A percentile compares a stretch with the other conserved stretches of the same genome.
phyloP scores from a whole-genome alignment of 2,329 filamentous ascomycete species.

The Colletotrichum australisinense region DNA sequence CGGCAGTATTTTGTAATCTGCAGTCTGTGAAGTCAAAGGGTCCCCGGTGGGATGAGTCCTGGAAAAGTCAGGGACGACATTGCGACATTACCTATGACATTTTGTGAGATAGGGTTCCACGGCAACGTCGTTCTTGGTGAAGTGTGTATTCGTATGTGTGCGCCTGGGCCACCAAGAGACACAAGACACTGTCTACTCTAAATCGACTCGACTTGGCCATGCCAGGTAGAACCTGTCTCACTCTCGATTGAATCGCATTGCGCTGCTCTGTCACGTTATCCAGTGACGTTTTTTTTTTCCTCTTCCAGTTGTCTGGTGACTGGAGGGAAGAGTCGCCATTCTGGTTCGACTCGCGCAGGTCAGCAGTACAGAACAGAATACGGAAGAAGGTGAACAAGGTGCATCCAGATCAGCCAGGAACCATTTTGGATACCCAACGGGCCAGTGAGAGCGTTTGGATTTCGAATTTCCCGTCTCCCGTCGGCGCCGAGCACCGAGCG shows the following conservation, averaged over 20 bases:
- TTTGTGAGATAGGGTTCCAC: neutral
- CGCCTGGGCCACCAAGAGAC: neutral
- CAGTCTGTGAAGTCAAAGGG: neutral
- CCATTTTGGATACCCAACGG: neutral
- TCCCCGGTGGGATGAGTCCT: neutral
- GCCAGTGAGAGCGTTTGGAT: neutral
- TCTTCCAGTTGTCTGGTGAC: neutral
- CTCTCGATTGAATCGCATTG: neutral
- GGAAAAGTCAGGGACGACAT: conserved; percentile 1
- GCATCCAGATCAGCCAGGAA: neutral
- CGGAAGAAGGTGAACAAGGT: neutral
- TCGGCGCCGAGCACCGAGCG: conserved; percentile 17
- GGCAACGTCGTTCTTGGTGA: conserved; percentile 14
- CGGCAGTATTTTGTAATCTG: neutral
- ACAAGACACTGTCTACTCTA: neutral
- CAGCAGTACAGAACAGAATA: neutral
- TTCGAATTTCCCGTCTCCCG: neutral
- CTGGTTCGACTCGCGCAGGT: neutral
- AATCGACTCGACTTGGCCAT: neutral
- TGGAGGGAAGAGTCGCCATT: neutral
- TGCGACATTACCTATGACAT: neutral
- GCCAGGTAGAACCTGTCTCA: neutral
- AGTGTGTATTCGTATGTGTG: too few species aligned
- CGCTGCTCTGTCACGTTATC: neutral
- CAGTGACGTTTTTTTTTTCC: neutral